A percentile compares a stretch with the other conserved stretches of the same genome.
Conservation (phyloP, 768 basidiomycete genomes). For the Phallus indusiatus region DNA sequence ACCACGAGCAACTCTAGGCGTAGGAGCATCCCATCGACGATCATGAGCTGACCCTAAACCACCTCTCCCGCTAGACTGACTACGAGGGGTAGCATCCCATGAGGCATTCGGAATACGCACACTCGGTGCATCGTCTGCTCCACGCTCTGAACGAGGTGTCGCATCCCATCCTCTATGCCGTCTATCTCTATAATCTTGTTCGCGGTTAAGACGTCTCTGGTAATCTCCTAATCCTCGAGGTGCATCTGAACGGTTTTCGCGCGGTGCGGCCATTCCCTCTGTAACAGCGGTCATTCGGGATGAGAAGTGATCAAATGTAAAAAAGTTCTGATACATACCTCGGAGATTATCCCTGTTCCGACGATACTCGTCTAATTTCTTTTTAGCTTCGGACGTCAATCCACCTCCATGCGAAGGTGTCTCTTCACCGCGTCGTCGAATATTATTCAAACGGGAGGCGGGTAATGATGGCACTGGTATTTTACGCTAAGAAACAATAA, state of each 20-base stretch:
- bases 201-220: conserved; percentile 82
- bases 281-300: too few species aligned
- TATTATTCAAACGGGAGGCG: conserved; percentile 39
- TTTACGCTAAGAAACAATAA: not conserved
- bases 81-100: conserved; percentile 89
- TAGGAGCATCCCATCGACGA: conserved; percentile 74
- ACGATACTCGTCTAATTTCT: conserved; percentile 69
- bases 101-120: conserved; percentile 85
- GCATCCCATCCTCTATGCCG: conserved; percentile 42
- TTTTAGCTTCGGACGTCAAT: conserved; percentile 64
- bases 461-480: conserved; percentile 71
- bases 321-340: conserved; percentile 33
- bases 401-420: conserved; percentile 93
- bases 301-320: not conserved
- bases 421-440: conserved; percentile 73
- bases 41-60: conserved; percentile 50
- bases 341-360: conserved; percentile 58
- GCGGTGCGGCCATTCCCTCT: conserved; percentile 67
- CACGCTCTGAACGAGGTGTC: conserved; percentile 52
- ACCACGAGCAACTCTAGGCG: conserved; percentile 57
- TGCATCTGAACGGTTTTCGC: conserved; percentile 45
- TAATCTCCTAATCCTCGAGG: conserved; percentile 87
- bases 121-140: conserved; percentile 58
- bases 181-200: conserved; percentile 42
- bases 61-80: conserved; percentile 32